Evolutionary conservation across 1,139 yeast species (phyloP).

Genomic region (Petasospora rhodanensis): DNA sequence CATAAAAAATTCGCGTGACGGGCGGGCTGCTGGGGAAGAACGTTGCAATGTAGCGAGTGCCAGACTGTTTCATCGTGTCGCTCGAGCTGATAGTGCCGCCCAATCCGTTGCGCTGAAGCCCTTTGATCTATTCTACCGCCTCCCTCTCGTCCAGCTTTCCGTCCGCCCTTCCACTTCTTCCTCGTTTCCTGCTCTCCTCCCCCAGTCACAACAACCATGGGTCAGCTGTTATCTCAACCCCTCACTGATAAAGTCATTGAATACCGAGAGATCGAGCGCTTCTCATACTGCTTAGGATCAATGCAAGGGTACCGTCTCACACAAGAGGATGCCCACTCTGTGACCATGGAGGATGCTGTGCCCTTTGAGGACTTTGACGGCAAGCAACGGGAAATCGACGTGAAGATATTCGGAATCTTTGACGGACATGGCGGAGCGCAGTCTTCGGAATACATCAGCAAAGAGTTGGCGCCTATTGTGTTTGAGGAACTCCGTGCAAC

Average conservation of each 20-base stretch:
- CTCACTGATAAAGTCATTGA: conserved; percentile 44
- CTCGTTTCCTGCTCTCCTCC: too few species aligned
- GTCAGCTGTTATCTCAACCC: conserved; percentile 73
- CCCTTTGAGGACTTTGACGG: conserved; percentile 28
- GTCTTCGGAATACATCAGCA: conserved; percentile 52
- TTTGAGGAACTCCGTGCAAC: conserved; percentile 27
- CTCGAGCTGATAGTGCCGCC: too few species aligned
- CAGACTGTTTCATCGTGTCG: too few species aligned
- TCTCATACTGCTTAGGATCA: conserved; percentile 62
- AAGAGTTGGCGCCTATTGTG: conserved; percentile 36
- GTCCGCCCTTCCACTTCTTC: too few species aligned
- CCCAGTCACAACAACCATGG: conserved; percentile 41
- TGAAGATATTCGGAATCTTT: conserved; percentile 67
- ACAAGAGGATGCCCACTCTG: conserved; percentile 73
- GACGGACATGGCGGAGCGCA: conserved; percentile 79
- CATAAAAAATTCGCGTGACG: too few species aligned
- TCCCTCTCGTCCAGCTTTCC: too few species aligned
- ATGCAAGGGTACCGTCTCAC: conserved; percentile 77
- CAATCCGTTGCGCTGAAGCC: too few species aligned
- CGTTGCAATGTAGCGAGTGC: too few species aligned
- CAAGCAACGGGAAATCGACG: conserved; percentile 23
- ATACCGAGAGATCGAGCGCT: conserved; percentile 37
- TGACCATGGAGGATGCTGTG: conserved; percentile 27
- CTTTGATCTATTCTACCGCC: too few species aligned
- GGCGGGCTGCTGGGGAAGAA: too few species aligned